Evolutionary conservation across 768 basidiomycete genomes (phyloP).

Genomic region (Flagelloscypha sp.): DNA sequence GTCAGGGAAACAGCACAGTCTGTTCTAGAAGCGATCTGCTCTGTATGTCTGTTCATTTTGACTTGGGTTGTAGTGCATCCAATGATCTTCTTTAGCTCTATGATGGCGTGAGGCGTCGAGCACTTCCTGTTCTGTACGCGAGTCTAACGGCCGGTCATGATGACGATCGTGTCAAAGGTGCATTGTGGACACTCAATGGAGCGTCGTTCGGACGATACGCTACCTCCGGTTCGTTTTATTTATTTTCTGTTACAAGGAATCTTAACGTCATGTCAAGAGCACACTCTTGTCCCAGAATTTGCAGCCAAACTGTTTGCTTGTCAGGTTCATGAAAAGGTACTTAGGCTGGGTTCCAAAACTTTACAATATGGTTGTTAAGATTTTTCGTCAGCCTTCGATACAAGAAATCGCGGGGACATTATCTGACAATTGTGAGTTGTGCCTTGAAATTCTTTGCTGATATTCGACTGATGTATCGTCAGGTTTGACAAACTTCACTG

Average conservation of each 20-base stretch:
- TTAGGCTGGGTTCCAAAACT: constrained; percentile 5
- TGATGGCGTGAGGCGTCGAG: constrained; percentile 61
- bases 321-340: constrained; percentile 79
- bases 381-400: constrained; percentile 51
- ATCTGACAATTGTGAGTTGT: constrained; percentile 48
- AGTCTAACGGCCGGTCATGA: constrained; percentile 63
- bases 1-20: constrained; percentile 43
- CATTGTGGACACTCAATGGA: constrained; percentile 68
- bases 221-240: constrained; percentile 28
- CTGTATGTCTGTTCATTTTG: constrained; percentile 23
- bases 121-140: constrained; percentile 48
- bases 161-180: constrained; percentile 90
- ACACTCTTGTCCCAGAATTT: constrained; percentile 51
- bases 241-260: background rate
- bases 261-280: constrained; percentile 32
- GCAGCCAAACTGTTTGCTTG: constrained; percentile 57
- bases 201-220: constrained; percentile 56
- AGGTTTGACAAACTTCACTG: constrained; percentile 56
- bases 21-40: constrained; percentile 41
- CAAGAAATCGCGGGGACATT: constrained; percentile 62
- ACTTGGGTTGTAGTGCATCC: background rate
- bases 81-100: constrained; percentile 35
- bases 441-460: constrained; percentile 14
- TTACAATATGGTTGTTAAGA: background rate
- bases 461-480: background rate